Evolutionary conservation across 352 stramenopile genomes (phyloP), one percentile per base, ranked within the genome.

Genomic region (Globisporangium alternatum): DNA sequence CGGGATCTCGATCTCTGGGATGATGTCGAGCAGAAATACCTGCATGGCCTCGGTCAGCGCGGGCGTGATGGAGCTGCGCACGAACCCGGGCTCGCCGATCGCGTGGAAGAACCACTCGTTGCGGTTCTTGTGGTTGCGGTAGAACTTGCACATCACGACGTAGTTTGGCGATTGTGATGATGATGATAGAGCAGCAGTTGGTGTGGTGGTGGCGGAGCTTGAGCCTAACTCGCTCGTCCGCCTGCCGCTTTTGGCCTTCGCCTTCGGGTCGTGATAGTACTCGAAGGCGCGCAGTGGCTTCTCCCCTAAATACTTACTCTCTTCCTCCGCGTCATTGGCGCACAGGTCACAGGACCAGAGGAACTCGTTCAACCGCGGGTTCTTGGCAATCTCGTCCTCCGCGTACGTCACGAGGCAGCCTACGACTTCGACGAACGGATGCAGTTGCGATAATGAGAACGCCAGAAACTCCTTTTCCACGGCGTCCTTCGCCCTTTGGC

Each of bases 1-100:
- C 15, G 77, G 70, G 51, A 89, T 88, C 53, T 88, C 80, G 25
- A 91, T 88, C 37, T 91, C 80, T 8, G 80, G 78, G 28, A 89
- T 84, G 62, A 89, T 76, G 53, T 89, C 80, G 5, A 91, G 53
- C 19, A 91, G 64, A 39, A 84, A 86, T 1, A 88, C 60, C 22
- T 91, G 78, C 71, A 87, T 81, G 4, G 68, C 65, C 61, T 86
- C 74, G 31, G 74, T 65, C 0, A 89, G 64, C 5, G 73, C 68
- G 3, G 80, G 64, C 13, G 72, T 81, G 39, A 88, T 76, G 17
- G 76, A 72, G 30, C 80, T 86, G 2, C 74, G 75, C 37, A 87
- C 68, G 0, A 58, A 33, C 5, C 75, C 74, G 2, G 59, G 54
- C 15, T 77, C 68, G 15, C 45, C 41, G 22, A 81, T 82, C 39